phyloP scores from a whole-genome alignment of 139 green algal species.

The Chlorella sp. region DNA sequence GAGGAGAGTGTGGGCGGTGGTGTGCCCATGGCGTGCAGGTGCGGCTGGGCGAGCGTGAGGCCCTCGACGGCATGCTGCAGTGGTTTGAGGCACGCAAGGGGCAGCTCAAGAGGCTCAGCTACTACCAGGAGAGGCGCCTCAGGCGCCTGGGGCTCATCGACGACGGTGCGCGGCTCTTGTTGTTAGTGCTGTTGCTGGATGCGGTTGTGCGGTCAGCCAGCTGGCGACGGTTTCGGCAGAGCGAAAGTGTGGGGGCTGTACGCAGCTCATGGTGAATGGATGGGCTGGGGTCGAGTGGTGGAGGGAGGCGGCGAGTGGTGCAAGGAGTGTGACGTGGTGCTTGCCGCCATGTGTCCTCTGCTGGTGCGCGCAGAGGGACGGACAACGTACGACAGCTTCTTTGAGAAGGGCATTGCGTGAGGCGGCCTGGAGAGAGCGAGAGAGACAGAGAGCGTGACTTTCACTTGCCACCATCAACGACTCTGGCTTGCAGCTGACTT shows the following conservation, averaged over 20 bases:
- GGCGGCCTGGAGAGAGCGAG: no score
- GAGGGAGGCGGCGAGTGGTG: no score
- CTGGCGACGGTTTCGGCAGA: no score
- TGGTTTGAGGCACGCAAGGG: conserved; percentile 64
- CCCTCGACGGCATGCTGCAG: conserved; percentile 51
- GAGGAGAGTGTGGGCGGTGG: no score
- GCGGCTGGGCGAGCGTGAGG: conserved; percentile 72
- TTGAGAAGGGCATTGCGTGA: conserved; percentile 48
- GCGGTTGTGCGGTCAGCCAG: neutral
- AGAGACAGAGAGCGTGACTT: no score
- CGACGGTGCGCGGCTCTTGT: conserved; percentile 45
- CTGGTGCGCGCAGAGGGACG: conserved; percentile 1
- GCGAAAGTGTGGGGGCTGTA: no score
- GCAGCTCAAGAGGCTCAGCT: conserved; percentile 54
- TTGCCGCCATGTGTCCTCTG: no score
- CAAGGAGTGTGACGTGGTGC: no score
- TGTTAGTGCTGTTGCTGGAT: neutral
- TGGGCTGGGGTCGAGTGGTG: no score
- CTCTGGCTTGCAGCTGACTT: no score
- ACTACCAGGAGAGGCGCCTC: conserved; percentile 79
- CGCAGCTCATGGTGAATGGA: no score
- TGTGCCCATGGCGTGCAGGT: conserved; percentile 31
- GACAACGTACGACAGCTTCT: conserved; percentile 69
- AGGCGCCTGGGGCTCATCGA: conserved; percentile 80
- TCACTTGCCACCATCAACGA: no score